Evolutionary conservation across 2,329 filamentous ascomycete genomes (phyloP).

Genomic region (Cryphonectria japonica): DNA sequence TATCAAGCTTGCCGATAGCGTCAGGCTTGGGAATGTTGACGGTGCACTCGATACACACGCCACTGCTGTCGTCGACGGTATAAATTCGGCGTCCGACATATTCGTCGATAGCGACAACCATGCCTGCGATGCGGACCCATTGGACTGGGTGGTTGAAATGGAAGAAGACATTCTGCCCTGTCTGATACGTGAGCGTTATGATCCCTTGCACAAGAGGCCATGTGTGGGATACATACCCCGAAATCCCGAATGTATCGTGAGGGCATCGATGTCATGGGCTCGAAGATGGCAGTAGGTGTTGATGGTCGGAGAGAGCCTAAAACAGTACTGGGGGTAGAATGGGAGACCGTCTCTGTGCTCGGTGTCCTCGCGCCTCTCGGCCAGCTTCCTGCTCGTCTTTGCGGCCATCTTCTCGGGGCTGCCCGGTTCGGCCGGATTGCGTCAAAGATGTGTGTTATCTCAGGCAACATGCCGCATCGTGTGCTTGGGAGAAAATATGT

Average conservation of each 20-base stretch:
- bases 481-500: background rate
- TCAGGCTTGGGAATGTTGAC: constrained; percentile 34
- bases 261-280: constrained; percentile 51
- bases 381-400: background rate
- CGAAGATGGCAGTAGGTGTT: constrained; percentile 62
- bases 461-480: background rate
- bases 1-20: constrained; percentile 1
- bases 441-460: background rate
- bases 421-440: background rate
- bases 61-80: constrained; percentile 69
- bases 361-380: background rate
- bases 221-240: background rate
- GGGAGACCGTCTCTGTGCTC: constrained; percentile 23
- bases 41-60: constrained; percentile 58
- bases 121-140: constrained; percentile 72
- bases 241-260: constrained; percentile 52
- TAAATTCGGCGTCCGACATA: constrained; percentile 52
- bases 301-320: constrained; percentile 64
- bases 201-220: background rate
- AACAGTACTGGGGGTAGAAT: constrained; percentile 66
- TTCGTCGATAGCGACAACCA: constrained; percentile 67
- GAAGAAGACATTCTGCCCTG: constrained; percentile 65
- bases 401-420: background rate
- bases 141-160: constrained; percentile 75
- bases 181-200: constrained; percentile 39